Evolutionary conservation across 106 monocot genomes (phyloP).

Genomic region (Agapanthus africanus): DNA sequence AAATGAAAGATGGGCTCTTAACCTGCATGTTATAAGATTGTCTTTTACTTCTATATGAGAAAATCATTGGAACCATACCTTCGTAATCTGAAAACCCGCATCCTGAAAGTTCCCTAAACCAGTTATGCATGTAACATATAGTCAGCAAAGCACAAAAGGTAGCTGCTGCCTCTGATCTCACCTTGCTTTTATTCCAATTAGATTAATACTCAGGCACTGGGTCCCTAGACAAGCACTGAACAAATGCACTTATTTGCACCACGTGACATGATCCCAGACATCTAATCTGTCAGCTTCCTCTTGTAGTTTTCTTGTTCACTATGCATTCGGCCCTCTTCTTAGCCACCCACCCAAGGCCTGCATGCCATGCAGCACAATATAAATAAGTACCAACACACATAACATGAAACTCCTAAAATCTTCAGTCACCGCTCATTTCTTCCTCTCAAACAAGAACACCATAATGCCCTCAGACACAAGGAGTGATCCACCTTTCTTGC

Average conservation of each 20-base stretch:
- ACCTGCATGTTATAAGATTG: too few relatives aligned
- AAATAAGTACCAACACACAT: not conserved
- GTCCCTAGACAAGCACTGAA: not conserved
- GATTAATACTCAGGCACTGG: not conserved
- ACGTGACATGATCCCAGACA: not conserved
- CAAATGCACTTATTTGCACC: slow-evolving; percentile 3
- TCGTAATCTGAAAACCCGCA: too few relatives aligned
- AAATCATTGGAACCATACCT: too few relatives aligned
- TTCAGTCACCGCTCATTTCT: not conserved
- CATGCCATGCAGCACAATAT: slow-evolving; percentile 9
- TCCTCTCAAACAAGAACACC: not conserved
- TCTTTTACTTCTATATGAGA: too few relatives aligned
- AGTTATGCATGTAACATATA: too few relatives aligned
- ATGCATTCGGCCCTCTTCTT: not conserved
- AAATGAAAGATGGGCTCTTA: too few relatives aligned
- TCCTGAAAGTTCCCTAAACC: too few relatives aligned
- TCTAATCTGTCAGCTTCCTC: not conserved
- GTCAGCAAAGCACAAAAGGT: too few relatives aligned
- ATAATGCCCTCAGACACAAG: not conserved
- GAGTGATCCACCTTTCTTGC: slow-evolving; percentile 12
- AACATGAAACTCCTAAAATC: not conserved
- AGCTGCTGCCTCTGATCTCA: not conserved
- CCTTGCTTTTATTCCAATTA: not conserved
- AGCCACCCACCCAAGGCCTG: not conserved
- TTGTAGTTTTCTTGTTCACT: slow-evolving; percentile 2